Base-by-base conservation (phyloP, 2,329 filamentous ascomycete genomes). In the Aspergillus bombycis region DNA sequence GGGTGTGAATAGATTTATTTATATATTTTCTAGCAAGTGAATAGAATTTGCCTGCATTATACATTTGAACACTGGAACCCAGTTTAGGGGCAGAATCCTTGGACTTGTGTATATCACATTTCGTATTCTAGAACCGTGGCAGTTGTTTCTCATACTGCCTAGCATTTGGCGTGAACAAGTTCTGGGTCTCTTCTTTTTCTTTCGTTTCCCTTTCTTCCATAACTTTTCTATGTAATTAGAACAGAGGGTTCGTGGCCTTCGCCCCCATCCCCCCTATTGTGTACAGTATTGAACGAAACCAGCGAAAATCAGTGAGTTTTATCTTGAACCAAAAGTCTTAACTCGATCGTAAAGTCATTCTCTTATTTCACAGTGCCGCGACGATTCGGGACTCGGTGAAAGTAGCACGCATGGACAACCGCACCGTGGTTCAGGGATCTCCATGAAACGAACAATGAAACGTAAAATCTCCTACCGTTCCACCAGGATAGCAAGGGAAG, bases 41-140 rank as follows among this genome's bases (percentile, higher is more conserved):
- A 55, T 55, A 55, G 52, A 55, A 55, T 54, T 54, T 36, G 30
- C 52, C 52, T 36, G 52, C 30, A 34, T 34, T 54, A 54, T 54
- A 21, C 23, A 43, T 57, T 50, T n/a, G 23, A 28, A 30, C 14
- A 28, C 46, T 30, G 23, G 26, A 32, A 16, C 16, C 16, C 4
- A 16, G 23, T 16, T 28, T 50, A 30, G 14, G 16, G 26, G 4
- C 26, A 16, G 8, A 28, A 19, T 14, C 26, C 46, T 50, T 50
- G 8, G 16, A 50, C 10, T 30, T 30, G 26, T 11, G 7, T 50
- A 16, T 50, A 19, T 11, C 7, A 11, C 14, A 30, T 19, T 28
- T 16, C 26, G 16, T 19, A 19, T 16, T 16, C 9, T 30, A 19
- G 21, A 45, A 5, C 16, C 16, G 28, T 7, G 45, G 45, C 23